phyloP scores from a whole-genome alignment of 2,329 filamentous ascomycete genomes.

The Botryosphaeria dothidea region DNA sequence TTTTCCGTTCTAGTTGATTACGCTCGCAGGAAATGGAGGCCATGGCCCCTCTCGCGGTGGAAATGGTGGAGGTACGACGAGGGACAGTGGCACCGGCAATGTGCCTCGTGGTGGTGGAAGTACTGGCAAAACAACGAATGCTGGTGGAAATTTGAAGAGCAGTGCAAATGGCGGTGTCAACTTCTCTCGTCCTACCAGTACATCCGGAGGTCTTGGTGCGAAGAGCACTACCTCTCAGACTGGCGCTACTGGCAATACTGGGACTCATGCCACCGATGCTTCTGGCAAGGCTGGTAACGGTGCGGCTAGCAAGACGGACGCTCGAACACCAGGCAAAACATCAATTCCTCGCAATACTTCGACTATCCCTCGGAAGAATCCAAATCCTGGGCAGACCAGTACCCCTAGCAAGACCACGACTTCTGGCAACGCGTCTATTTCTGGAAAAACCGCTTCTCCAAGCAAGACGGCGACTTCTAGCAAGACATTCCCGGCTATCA shows the following conservation, averaged over 20 bases:
- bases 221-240: neutral
- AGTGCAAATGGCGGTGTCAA: neutral
- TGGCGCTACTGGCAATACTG: neutral
- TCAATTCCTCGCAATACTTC: neutral
- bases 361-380: neutral
- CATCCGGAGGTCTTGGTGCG: neutral
- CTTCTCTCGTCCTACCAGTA: neutral
- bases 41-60: neutral
- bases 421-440: too few species aligned
- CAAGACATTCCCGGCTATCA: neutral
- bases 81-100: neutral
- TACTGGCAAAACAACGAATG: neutral
- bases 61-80: neutral
- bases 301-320: neutral
- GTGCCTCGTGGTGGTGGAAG: slow-evolving; percentile 8
- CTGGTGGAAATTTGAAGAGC: neutral
- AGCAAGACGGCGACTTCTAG: neutral
- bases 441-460: neutral
- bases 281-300: neutral
- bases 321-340: neutral
- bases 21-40: neutral
- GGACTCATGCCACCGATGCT: neutral
- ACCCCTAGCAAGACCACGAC: neutral
- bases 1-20: slow-evolving; percentile 17
- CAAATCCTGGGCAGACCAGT: too few species aligned